Percentiles rank a stretch among this genome's conserved stretches.
Evolutionary conservation across 352 stramenopile species (phyloP).

Genomic region (Pythium oligandrum): DNA sequence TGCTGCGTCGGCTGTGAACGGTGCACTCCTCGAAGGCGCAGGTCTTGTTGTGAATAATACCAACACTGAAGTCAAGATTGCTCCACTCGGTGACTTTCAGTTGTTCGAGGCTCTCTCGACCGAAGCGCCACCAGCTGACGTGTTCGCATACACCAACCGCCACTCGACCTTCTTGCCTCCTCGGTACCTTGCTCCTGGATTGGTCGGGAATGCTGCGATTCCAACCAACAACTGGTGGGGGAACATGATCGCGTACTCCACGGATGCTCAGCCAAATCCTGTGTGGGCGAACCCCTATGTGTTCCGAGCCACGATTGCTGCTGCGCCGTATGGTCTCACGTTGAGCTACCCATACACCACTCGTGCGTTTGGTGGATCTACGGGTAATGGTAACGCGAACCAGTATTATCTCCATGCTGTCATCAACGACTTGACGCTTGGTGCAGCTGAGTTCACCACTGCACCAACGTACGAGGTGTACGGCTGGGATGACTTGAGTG

Average conservation of each 20-base stretch:
- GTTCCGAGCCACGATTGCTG: slow-evolving; percentile 30
- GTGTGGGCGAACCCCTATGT: slow-evolving; percentile 70
- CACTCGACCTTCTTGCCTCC: slow-evolving; percentile 33
- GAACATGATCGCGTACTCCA: slow-evolving; percentile 50
- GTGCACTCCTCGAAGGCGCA: too few species aligned
- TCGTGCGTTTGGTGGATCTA: slow-evolving; percentile 39
- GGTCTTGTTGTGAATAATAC: too few species aligned
- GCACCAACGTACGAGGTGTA: slow-evolving; percentile 32
- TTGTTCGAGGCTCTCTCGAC: slow-evolving; percentile 32
- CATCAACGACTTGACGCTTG: slow-evolving; percentile 45
- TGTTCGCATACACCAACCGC: slow-evolving; percentile 22
- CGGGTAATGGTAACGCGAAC: slow-evolving; percentile 37
- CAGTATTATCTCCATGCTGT: slow-evolving; percentile 48
- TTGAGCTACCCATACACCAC: slow-evolving; percentile 55
- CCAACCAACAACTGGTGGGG: slow-evolving; percentile 77
- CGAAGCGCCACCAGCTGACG: slow-evolving; percentile 15
- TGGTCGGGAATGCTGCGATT: slow-evolving; percentile 39
- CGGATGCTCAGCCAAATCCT: slow-evolving; percentile 26
- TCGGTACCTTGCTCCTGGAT: slow-evolving; percentile 41
- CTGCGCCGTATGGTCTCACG: slow-evolving; percentile 36
- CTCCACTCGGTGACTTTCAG: too few species aligned
- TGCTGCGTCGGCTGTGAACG: too few species aligned
- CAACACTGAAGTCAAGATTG: too few species aligned
- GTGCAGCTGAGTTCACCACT: slow-evolving; percentile 39
- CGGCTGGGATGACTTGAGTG: slow-evolving; percentile 48